phyloP scores from a whole-genome alignment of 1,284 basidiomycete species.

The Cryptococcus sp. region DNA sequence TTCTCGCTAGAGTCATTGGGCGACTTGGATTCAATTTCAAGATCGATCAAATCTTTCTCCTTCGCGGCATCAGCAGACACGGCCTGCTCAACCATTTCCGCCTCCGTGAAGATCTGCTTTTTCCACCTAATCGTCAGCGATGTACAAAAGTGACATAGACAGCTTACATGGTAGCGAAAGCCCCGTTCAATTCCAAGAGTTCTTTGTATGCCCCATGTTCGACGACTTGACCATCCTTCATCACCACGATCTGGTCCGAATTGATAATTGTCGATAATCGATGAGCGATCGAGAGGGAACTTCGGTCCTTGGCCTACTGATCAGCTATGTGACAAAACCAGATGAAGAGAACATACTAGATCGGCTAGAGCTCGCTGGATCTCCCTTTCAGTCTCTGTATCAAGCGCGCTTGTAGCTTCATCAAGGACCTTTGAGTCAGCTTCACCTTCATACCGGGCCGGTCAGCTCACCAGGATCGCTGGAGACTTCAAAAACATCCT shows the following conservation, averaged over 20 bases:
- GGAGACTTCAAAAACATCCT: constrained; percentile 90
- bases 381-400: constrained; percentile 76
- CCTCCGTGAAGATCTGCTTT: constrained; percentile 45
- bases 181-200: constrained; percentile 58
- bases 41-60: background rate
- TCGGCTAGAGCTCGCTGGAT: constrained; percentile 56
- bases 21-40: background rate
- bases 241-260: constrained; percentile 80
- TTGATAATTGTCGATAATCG: constrained; percentile 38
- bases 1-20: background rate
- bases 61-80: background rate
- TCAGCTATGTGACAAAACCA: constrained; percentile 22
- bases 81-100: constrained; percentile 32
- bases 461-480: constrained; percentile 59
- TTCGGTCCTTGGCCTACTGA: constrained; percentile 53
- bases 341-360: constrained; percentile 66
- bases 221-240: constrained; percentile 74
- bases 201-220: constrained; percentile 86
- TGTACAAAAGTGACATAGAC: background rate
- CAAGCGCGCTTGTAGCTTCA: constrained; percentile 94
- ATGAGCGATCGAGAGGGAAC: constrained; percentile 94
- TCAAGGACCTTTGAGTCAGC: constrained; percentile 67
- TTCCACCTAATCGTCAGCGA: constrained; percentile 28
- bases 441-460: background rate
- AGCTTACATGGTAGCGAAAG: constrained; percentile 40